Evolutionary conservation across 2,329 filamentous ascomycete species (phyloP).

Genomic region (Cordyceps javanica): DNA sequence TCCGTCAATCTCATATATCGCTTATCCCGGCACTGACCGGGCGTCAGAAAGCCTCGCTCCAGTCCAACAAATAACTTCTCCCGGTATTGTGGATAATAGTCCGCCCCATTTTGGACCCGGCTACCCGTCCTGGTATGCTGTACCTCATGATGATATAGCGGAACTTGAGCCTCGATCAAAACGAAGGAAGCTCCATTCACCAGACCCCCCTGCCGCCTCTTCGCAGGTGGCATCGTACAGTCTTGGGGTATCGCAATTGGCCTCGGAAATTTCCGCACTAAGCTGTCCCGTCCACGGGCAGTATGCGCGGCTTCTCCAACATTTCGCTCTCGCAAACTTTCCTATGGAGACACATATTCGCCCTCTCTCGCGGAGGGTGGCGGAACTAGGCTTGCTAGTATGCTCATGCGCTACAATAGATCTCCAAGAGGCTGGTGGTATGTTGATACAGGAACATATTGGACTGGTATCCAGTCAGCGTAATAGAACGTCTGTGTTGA

Average conservation of each 20-base stretch:
- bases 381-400: background rate
- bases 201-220: background rate
- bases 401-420: background rate
- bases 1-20: background rate
- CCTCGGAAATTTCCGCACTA: background rate
- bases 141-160: too few species aligned
- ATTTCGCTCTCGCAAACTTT: background rate
- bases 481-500: background rate
- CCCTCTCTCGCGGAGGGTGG: background rate
- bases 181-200: background rate
- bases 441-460: background rate
- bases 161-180: background rate
- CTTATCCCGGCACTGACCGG: background rate
- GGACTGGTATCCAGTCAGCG: background rate
- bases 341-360: background rate
- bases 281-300: background rate
- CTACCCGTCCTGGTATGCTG: background rate
- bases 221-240: background rate
- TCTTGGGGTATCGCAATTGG: background rate
- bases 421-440: background rate
- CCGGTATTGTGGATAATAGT: background rate
- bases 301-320: background rate
- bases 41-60: background rate
- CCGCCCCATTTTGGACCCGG: background rate
- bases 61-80: background rate